Evolutionary conservation across 1,139 yeast genomes (phyloP), one percentile per base, ranked within the genome.

Genomic region (Schizosaccharomyces versatilis): DNA sequence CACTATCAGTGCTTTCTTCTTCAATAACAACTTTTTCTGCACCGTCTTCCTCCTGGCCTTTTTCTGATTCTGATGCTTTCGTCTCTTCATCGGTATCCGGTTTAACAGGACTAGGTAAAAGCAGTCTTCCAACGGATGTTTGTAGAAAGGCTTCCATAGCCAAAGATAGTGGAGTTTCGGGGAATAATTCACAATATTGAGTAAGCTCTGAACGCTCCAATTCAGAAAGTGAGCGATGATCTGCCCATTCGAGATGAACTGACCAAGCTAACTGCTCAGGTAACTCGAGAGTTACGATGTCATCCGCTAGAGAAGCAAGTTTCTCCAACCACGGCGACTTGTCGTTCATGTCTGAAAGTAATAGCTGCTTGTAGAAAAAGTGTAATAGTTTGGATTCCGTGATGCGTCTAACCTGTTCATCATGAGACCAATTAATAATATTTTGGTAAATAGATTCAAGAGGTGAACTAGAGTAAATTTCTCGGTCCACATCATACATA

Each of bases 171-270:
- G 84, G 84, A 55, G 77, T 77, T 24, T 67, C 69, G 3, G 79
- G 80, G 66, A 84, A 85, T 38, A 70, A 65, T 44, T 71, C 69
- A 48, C 83, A 68, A 63, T 76, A 84, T 42, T 69, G 71, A 5
- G 70, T 61, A 1, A 85, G 61, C 7, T 71, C 63, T 2, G 68
- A 71, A 38, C 72, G 64, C 53, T 80, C 80, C 54, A 84, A 64
- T 1, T 75, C 73, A 36, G 67, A 64, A 12, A 85, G 65, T 8
- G 71, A 68, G 2, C 64, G 65, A 7, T 73, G 74, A 64, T 90
- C 95, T 41, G 68, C 61, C 81, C 90, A 82, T 62, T 90, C 95
- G 61, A 86, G 77, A 61, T 78, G 78, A 12, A 81, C 64, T 53
- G 75, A 72, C 94, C 95, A 90, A 1, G 90, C 85, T 47, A 76